A percentile compares a stretch with the other conserved stretches of the same genome.
Evolutionary conservation across 345 rosid species (phyloP).

Genomic region (Syzygium jambos): DNA sequence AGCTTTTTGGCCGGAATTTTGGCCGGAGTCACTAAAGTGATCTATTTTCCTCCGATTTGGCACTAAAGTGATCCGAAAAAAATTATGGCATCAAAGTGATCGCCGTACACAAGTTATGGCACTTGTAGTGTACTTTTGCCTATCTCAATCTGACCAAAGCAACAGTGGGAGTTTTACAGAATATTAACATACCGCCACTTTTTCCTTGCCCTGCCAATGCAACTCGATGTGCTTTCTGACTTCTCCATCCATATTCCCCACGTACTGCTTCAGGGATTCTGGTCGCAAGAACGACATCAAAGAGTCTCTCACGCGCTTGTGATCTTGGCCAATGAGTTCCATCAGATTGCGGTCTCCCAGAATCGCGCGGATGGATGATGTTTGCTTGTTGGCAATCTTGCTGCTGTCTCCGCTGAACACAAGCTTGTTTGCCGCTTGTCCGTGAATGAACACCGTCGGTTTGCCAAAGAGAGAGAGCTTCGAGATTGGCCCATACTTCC

Average conservation of each 20-base stretch:
- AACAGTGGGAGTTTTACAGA: background rate
- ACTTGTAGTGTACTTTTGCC: no score
- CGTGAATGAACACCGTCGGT: slow-evolving; percentile 33
- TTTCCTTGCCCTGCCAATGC: slow-evolving; percentile 36
- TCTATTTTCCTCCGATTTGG: no score
- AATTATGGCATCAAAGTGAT: no score
- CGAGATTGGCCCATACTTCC: slow-evolving; percentile 37
- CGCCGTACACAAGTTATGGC: no score
- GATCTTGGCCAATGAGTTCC: slow-evolving; percentile 33
- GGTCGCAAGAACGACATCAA: slow-evolving; percentile 36
- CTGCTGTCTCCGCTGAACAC: slow-evolving; percentile 22
- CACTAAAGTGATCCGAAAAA: no score
- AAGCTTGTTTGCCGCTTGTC: slow-evolving; percentile 43
- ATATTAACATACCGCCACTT: slow-evolving; percentile 14
- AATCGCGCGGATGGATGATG: slow-evolving; percentile 14
- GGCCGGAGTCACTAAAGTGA: no score
- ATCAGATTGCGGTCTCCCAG: slow-evolving; percentile 26
- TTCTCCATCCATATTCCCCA: slow-evolving; percentile 43
- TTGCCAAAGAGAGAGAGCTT: slow-evolving; percentile 41
- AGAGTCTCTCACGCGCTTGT: slow-evolving; percentile 34
- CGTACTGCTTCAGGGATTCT: slow-evolving; percentile 44
- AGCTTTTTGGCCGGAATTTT: no score
- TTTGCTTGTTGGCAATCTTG: slow-evolving; percentile 16
- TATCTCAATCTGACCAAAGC: background rate
- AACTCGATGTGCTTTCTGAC: slow-evolving; percentile 31